Conservation (phyloP, 2,329 filamentous ascomycete genomes). For the Alternaria burnsii region DNA sequence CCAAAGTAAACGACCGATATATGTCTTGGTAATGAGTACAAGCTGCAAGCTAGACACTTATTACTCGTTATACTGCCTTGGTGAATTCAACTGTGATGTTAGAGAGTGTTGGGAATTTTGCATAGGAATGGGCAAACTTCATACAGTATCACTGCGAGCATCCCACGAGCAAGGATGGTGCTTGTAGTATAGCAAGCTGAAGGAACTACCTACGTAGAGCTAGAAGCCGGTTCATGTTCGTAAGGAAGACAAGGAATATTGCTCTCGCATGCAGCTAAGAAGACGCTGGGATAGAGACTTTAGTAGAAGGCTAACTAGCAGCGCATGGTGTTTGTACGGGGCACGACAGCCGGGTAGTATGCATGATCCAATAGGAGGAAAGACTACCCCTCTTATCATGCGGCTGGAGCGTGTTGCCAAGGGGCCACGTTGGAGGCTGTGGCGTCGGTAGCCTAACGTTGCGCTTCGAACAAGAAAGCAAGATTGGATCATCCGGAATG, state of each 20-base stretch:
- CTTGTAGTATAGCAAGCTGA: constrained; percentile 42
- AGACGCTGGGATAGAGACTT: constrained; percentile 43
- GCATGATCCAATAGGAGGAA: not conserved
- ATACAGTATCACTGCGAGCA: constrained; percentile 31
- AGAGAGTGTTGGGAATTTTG: constrained; percentile 45
- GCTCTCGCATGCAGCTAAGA: constrained; percentile 47
- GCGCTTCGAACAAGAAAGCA: no score
- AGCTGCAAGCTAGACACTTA: no score
- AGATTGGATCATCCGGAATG: no score
- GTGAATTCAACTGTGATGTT: constrained; percentile 33
- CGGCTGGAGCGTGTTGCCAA: no score
- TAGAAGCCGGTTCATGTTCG: constrained; percentile 43
- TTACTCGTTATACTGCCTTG: constrained; percentile 10
- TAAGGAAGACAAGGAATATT: constrained; percentile 42
- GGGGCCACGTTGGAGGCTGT: no score
- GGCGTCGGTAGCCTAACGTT: no score
- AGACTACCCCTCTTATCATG: no score
- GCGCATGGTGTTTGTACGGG: constrained; percentile 33
- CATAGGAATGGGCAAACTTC: constrained; percentile 43
- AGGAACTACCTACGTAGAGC: constrained; percentile 27
- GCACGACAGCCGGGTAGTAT: constrained; percentile 40
- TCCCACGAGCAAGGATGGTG: constrained; percentile 48
- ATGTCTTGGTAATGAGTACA: no score
- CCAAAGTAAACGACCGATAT: no score
- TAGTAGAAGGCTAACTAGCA: constrained; percentile 40